Conservation (phyloP, 306 rosid genomes). For the Notholithocarpus densiflorus region DNA sequence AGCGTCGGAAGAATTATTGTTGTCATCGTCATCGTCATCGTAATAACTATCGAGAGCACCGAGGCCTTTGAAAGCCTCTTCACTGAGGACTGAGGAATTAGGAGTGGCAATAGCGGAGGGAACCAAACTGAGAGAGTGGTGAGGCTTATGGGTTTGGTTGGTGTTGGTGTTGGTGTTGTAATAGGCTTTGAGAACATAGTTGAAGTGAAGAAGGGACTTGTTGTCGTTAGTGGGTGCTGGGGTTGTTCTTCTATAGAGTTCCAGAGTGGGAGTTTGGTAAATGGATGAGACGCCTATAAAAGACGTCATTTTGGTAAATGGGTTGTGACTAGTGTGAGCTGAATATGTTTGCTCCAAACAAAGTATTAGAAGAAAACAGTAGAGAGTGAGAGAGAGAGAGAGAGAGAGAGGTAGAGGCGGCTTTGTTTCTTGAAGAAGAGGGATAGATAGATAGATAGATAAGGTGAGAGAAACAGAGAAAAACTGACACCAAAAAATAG, state of each 20-base stretch:
- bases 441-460: background rate
- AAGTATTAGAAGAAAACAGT: background rate
- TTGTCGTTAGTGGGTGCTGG: conserved; percentile 46
- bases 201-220: conserved; percentile 33
- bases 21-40: background rate
- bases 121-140: conserved; percentile 19
- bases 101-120: conserved; percentile 85
- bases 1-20: conserved; percentile 28
- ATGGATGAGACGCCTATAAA: conserved; percentile 65
- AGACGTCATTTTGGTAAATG: conserved; percentile 50
- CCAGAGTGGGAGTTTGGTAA: conserved; percentile 49
- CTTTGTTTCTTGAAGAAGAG: background rate
- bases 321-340: no score
- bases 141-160: background rate
- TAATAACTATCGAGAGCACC: conserved; percentile 33
- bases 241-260: conserved; percentile 29
- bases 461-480: background rate
- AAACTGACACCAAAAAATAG: background rate
- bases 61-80: conserved; percentile 78
- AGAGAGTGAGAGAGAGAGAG: background rate
- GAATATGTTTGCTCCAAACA: background rate
- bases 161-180: background rate
- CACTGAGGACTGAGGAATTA: conserved; percentile 88
- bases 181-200: conserved; percentile 42
- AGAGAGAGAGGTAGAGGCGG: background rate